Evolutionary conservation across 352 stramenopile genomes (phyloP).

Genomic region (Phytophthora uliginosa): DNA sequence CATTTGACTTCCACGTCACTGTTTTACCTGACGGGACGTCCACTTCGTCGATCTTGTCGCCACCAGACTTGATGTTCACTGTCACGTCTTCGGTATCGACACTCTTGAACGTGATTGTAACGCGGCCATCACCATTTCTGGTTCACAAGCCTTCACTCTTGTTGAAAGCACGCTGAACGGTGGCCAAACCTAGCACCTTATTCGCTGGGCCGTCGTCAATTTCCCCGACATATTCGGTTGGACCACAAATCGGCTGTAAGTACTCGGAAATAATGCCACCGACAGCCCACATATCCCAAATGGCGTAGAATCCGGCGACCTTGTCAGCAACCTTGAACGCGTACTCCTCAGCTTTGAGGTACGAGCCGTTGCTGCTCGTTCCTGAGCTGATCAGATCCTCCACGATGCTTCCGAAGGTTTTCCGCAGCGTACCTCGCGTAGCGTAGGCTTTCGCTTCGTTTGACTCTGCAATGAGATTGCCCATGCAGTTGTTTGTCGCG

Average conservation of each 20-base stretch:
- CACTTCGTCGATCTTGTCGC: conserved; percentile 35
- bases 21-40: conserved; percentile 33
- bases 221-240: conserved; percentile 43
- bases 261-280: conserved; percentile 43
- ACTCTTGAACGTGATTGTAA: conserved; percentile 36
- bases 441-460: conserved; percentile 28
- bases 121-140: conserved; percentile 30
- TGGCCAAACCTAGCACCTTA: conserved; percentile 41
- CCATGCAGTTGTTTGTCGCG: conserved; percentile 41
- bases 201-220: conserved; percentile 47
- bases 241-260: conserved; percentile 55
- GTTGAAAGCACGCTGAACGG: conserved; percentile 46
- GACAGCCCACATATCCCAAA: conserved; percentile 50
- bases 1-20: conserved; percentile 29
- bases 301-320: conserved; percentile 37
- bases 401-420: conserved; percentile 48
- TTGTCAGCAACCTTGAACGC: conserved; percentile 44
- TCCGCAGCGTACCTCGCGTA: conserved; percentile 49
- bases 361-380: conserved; percentile 38
- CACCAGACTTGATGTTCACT: conserved; percentile 45
- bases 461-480: conserved; percentile 33
- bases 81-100: conserved; percentile 35
- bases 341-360: conserved; percentile 37
- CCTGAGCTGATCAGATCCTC: conserved; percentile 44
- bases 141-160: conserved; percentile 33